A percentile compares a stretch with the other conserved stretches of the same genome.
These are phyloP conservation scores for Cornus kousa DNA, from an alignment of 148 eudicot genomes.

Conservation along the genomic window DNA sequence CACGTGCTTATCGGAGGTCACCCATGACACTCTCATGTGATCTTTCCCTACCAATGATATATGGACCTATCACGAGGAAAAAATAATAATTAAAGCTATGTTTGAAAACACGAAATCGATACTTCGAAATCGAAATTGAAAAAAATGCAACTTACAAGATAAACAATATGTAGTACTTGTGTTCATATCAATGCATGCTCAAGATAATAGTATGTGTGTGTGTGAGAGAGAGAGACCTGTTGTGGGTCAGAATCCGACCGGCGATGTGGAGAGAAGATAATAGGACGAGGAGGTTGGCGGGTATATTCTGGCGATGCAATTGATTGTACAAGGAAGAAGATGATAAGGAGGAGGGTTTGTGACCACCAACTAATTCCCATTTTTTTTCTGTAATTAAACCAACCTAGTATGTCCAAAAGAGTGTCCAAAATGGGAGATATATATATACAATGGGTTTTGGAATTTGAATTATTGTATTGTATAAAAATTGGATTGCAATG, in stretches of 20 bases:
- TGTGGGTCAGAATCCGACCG: conserved; percentile 51
- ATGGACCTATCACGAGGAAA: conserved; percentile 51
- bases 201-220: neutral
- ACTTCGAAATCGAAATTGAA: too few species aligned
- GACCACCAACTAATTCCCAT: conserved; percentile 22
- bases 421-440: neutral
- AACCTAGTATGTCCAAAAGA: conserved; percentile 8
- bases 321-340: conserved; percentile 3
- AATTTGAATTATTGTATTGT: neutral
- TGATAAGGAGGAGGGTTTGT: conserved; percentile 4
- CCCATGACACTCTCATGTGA: conserved; percentile 70
- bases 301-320: conserved; percentile 28
- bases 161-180: too few species aligned
- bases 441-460: neutral
- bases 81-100: neutral
- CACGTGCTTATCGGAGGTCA: conserved; percentile 48
- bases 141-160: too few species aligned
- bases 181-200: neutral
- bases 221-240: conserved; percentile 34
- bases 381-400: neutral
- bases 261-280: conserved; percentile 31
- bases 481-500: conserved; percentile 17
- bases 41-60: conserved; percentile 73
- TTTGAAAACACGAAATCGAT: too few species aligned
- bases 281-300: conserved; percentile 44